phyloP scores from a whole-genome alignment of 768 basidiomycete genomes.

The Antrodiella citrinella region DNA sequence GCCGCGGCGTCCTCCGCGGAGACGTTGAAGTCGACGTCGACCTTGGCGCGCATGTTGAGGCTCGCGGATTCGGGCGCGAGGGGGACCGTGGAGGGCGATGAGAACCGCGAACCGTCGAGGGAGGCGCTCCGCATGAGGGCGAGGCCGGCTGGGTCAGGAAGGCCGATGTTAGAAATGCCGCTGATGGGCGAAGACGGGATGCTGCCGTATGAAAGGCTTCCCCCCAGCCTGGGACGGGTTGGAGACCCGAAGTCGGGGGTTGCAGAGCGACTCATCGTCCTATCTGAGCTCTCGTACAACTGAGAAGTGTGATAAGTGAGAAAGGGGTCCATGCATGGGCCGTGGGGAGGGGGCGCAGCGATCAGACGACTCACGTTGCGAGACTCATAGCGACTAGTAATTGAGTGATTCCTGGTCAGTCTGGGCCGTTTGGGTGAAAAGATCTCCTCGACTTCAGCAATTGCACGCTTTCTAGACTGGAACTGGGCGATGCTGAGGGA shows the following conservation, averaged over 20 bases:
- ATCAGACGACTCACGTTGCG: neutral
- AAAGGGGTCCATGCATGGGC: neutral
- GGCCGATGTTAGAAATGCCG: neutral
- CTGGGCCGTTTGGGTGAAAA: neutral
- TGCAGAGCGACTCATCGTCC: neutral
- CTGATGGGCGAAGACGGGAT: neutral
- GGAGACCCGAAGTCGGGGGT: neutral
- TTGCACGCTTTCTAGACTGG: neutral
- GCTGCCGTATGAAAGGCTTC: neutral
- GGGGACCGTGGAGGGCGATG: neutral
- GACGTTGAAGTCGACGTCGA: conserved; percentile 9
- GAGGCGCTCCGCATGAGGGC: neutral
- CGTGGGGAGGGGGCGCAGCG: too few relatives aligned
- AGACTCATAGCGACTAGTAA: neutral
- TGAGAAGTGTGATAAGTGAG: neutral
- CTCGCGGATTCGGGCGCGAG: neutral
- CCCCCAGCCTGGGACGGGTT: neutral
- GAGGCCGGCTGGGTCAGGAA: neutral
- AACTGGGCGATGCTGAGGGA: neutral
- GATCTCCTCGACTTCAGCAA: neutral
- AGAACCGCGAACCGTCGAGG: neutral
- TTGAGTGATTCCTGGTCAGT: neutral
- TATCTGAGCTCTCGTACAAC: neutral
- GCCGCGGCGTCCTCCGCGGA: conserved; percentile 7
- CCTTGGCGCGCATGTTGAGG: neutral